Percentiles rank a stretch among this genome's conserved stretches.
Conservation (phyloP, 257 asterid species). For the Leptodermis oblonga region DNA sequence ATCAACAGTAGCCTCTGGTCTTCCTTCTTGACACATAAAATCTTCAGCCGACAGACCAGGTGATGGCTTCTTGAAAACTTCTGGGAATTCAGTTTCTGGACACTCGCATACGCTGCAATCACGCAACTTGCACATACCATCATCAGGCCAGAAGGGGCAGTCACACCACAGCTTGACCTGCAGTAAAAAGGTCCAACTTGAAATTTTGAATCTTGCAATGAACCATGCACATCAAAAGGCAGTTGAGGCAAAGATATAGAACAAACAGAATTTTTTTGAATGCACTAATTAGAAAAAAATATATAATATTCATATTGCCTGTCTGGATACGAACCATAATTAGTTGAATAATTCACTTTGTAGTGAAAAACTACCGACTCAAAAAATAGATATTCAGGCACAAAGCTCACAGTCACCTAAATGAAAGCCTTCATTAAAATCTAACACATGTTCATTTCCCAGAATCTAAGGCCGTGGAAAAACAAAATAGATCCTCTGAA, state of each 20-base stretch:
- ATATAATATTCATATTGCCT: neutral
- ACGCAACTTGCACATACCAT: constrained; percentile 93
- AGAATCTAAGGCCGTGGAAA: neutral
- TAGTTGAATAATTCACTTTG: neutral
- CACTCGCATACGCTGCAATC: constrained; percentile 98
- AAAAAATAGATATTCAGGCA: neutral
- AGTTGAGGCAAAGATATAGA: neutral
- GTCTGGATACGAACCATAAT: neutral
- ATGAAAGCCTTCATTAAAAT: neutral
- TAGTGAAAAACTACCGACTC: neutral
- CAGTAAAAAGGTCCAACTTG: constrained; percentile 15
- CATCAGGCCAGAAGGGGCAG: constrained; percentile 99
- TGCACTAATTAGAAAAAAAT: neutral
- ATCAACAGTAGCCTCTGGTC: constrained; percentile 80
- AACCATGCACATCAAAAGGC: neutral
- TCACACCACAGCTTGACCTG: constrained; percentile 98
- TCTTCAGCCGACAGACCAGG: constrained; percentile 62
- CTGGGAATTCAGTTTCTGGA: constrained; percentile 88
- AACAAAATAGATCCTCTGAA: neutral
- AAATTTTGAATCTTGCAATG: constrained; percentile 13
- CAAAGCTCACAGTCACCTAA: neutral
- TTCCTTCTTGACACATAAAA: constrained; percentile 92
- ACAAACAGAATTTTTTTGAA: neutral
- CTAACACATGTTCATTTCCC: neutral
- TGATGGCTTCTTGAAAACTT: constrained; percentile 54